Evolutionary conservation across 2,329 filamentous ascomycete genomes (phyloP), one percentile per base, ranked within the genome.

Genomic region (Stagonosporopsis tanaceti): DNA sequence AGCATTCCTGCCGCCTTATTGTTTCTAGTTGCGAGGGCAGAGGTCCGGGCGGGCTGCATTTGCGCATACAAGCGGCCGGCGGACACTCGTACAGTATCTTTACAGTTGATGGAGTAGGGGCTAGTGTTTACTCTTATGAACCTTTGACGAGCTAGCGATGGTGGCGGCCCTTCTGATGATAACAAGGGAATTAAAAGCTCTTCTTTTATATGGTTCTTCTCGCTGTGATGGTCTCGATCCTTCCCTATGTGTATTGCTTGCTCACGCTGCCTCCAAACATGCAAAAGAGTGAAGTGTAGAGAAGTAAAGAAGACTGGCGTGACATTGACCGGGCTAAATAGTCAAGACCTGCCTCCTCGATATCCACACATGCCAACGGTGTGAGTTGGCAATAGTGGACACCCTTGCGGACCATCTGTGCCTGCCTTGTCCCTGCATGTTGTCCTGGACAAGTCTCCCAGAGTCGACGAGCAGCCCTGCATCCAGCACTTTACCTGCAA

Each of bases 121-220:
- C 59, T 70, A 64, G 64, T 71, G 66, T 68, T 61, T 72, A 65
- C 61, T 67, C 59, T 60, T 39, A 56, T 46, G 60, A 56, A 42
- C 42, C 27, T 51, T 39, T 59, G 56, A 60, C 60, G 58, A 66
- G 48, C 61, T 65, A 61, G 59, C 60, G 59, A 67, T 56, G 67
- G 65, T 53, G 34, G 46, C 50, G 59, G 64, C 54, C 57, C 60
- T 69, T 63, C 66, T 71, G 69, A 73, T 57, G 67, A 71, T 70
- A 70, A 73, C 69, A 71, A 75, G 71, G 65, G 67, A 76, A 75
- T 74, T 65, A 76, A 76, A 76, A 76, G 73, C 72, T 74, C 65
- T 72, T 70, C 53, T 69, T 69, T 69, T 63, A 63, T 22, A 47
- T 34, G 37, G 32, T 28, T 6, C 38, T 41, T 17, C 27, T 38